Base-by-base conservation (phyloP, 371 early-diverging fungal species). In the Mortierella sp. region DNA sequence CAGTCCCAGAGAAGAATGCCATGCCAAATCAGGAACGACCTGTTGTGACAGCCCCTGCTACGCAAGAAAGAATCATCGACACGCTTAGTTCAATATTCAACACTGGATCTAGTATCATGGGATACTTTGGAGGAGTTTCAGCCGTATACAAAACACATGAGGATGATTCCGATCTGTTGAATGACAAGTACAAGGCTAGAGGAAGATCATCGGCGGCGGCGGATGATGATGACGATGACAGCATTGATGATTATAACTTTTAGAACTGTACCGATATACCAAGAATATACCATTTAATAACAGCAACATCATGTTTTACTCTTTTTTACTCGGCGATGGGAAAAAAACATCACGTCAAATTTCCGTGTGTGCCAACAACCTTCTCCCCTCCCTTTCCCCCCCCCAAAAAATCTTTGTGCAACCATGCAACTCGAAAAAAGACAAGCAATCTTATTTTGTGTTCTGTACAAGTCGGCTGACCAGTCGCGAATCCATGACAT, bases 211-310 rank as follows among this genome's bases (percentile, higher is more conserved):
- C 40, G 32, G 58, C n/a, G 36, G 59, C 1, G 22, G 63, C 16
- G 6, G 48, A 58, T n/a, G 81, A 71, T 4, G 75, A 68, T 21
- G 71, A 74, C 33, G 79, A 79, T 24, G 70, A 68, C 16, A 59
- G 69, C 19, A 73, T 79, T 24, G 74, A 79, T 60, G 79, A 74
- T 45, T 79, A 74, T 58, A 62, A 80, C 60, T 80, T 80, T 64
- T 80, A 57, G 45, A 16, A 4, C 11, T 45, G 15, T 45, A 16
- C 11, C 45, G 11, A 45, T 45, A 45, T 45, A 63, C 4, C 43
- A 28, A 28, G 22, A 33, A 48, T 47, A 60, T 47, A 45, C 58
- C 47, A 55, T 63, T 57, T 19, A 15, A 47, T 22, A n/a, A 47
- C 47, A 9, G 15, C 21, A 6, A 41, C n/a, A 15, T 32, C 2